Conservation (phyloP, 345 rosid species). For the Arabidopsis suecica region DNA sequence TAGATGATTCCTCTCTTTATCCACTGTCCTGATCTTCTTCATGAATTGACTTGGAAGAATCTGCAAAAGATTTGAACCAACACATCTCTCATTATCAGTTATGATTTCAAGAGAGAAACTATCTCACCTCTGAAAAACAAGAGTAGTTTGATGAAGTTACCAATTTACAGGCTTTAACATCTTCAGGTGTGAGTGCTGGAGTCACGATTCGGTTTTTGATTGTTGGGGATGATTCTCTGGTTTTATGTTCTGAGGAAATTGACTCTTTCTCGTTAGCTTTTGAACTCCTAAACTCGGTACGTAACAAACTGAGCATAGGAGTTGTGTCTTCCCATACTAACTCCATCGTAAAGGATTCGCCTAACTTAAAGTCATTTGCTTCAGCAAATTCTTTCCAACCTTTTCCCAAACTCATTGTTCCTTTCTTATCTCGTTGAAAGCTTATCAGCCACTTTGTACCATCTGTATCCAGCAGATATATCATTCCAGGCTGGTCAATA, state of each 20-base stretch:
- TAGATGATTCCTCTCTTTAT: neutral
- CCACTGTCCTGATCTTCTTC: neutral
- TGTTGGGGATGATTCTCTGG: slow-evolving; percentile 6
- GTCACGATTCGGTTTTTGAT: neutral
- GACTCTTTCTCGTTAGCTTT: slow-evolving; percentile 8
- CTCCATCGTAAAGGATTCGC: neutral
- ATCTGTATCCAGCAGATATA: neutral
- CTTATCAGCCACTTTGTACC: neutral
- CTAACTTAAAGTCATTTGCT: neutral
- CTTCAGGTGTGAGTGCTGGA: slow-evolving; percentile 12
- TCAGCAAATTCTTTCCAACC: neutral
- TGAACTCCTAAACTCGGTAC: neutral
- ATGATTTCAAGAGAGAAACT: neutral
- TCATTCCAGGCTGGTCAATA: slow-evolving; percentile 6
- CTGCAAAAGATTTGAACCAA: neutral
- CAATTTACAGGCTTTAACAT: neutral
- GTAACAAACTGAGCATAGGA: slow-evolving; percentile 18
- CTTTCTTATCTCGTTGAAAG: neutral
- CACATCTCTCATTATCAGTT: neutral
- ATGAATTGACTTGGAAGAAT: slow-evolving; percentile 26
- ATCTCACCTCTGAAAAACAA: neutral
- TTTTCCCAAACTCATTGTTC: slow-evolving; percentile 6
- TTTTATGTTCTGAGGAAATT: neutral
- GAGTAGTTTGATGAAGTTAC: slow-evolving; percentile 14
- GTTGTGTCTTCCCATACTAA: neutral